A percentile compares a stretch with the other conserved stretches of the same genome.
Evolutionary conservation across 495 filamentous ascomycete genomes (phyloP).

Genomic region (Astrothelium subdiscretum): DNA sequence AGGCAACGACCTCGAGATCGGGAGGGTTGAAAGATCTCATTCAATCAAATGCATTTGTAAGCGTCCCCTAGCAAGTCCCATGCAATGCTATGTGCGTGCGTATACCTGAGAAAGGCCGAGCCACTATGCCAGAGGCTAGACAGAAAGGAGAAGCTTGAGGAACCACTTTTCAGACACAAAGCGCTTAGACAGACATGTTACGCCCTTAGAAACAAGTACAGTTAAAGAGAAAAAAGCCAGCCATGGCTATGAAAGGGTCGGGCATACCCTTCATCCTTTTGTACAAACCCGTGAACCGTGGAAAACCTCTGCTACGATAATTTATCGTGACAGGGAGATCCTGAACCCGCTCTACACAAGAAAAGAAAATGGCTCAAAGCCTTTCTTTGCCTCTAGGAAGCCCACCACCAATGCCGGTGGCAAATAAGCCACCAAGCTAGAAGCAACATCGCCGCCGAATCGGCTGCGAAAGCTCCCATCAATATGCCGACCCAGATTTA

Average conservation of each 20-base stretch:
- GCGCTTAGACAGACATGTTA: background rate
- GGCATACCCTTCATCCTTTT: background rate
- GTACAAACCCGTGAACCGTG: background rate
- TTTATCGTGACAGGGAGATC: background rate
- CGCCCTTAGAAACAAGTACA: background rate
- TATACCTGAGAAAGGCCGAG: background rate
- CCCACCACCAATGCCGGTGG: background rate
- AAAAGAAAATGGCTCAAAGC: background rate
- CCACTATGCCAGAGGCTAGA: background rate
- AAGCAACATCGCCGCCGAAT: background rate
- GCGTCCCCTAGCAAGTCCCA: background rate
- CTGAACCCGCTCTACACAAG: slow-evolving; percentile 1
- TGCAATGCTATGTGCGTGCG: background rate
- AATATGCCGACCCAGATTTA: slow-evolving; percentile 1
- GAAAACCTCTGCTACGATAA: background rate
- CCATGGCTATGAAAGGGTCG: background rate
- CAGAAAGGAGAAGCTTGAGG: background rate
- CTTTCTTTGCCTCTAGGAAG: background rate
- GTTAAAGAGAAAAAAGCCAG: background rate
- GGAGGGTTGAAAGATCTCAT: background rate
- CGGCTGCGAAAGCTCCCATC: background rate
- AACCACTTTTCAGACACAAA: background rate
- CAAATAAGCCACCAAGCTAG: background rate
- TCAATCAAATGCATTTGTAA: background rate
- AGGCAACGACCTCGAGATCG: background rate